Evolutionary conservation across 768 basidiomycete species (phyloP), one percentile per base, ranked within the genome.

Genomic region (Cyathus striatus): DNA sequence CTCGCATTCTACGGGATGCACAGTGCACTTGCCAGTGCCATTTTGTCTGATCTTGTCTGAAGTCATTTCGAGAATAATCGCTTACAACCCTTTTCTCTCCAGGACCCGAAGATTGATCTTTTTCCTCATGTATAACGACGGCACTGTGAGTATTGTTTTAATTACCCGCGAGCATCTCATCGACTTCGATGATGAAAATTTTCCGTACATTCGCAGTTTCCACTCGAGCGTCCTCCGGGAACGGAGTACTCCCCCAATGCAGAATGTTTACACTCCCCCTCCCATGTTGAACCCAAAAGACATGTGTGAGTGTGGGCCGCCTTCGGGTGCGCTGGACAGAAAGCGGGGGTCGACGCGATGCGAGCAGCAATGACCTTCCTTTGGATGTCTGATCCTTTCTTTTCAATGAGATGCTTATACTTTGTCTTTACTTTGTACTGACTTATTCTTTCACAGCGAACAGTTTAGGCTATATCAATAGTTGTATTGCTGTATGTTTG

Each of bases 11-110:
- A 45, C 64, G 67, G 72, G 66, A 64, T 65, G 75, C 75, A 71
- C 58, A 83, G 81, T 76, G 83, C 76, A 83, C 84, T 86, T 86
- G 85, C 86, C 85, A 87, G 85, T 83, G 83, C 83, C 83, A 74
- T 81, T 86, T 82, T 59, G 78, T 83, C 86, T 87, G 85, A 88
- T 46, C 43, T 58, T 38, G 50, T 1, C 40, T 30, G n/a, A n/a
- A n/a, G n/a, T n/a, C n/a, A n/a, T n/a, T n/a, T n/a, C n/a, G n/a
- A n/a, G n/a, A n/a, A n/a, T n/a, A n/a, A n/a, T n/a, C n/a, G n/a
- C n/a, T 40, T 3, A 13, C 34, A 9, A 4, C 30, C 13, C 22
- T 34, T 27, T 44, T 42, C 38, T 26, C 56, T 35, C 53, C 41
- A 5, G n/a, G n/a, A n/a, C n/a, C 24, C 34, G 16, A 4, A 47